Percentiles rank a stretch among this genome's conserved stretches.
Evolutionary conservation across 2,329 filamentous ascomycete genomes (phyloP).

Genomic region (Ophiostoma australiae): DNA sequence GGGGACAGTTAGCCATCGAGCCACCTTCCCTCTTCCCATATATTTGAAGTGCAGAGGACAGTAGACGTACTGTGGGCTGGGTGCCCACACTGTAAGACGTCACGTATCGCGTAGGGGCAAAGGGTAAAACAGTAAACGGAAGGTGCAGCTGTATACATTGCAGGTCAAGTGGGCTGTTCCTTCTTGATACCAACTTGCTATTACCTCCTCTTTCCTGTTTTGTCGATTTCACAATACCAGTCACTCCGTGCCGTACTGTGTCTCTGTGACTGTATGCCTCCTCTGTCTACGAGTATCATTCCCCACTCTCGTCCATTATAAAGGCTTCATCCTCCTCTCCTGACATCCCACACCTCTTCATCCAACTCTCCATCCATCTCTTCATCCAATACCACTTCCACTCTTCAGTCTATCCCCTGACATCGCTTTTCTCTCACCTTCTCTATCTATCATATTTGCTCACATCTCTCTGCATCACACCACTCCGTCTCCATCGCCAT

Average conservation of each 20-base stretch:
- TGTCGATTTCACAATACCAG: background rate
- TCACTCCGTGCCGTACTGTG: background rate
- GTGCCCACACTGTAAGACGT: background rate
- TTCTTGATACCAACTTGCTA: background rate
- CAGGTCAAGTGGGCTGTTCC: slow-evolving; percentile 1
- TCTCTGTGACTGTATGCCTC: background rate
- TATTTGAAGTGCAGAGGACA: background rate
- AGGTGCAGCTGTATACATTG: background rate
- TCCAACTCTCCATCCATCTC: background rate
- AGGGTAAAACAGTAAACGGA: slow-evolving; percentile 2
- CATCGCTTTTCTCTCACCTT: background rate
- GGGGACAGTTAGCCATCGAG: background rate
- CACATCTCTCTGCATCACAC: background rate
- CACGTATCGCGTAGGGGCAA: background rate
- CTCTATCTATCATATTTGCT: background rate
- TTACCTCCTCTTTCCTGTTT: slow-evolving; percentile 10
- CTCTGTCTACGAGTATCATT: background rate
- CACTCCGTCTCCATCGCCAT: background rate
- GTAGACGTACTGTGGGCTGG: background rate
- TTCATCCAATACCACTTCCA: background rate
- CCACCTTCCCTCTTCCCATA: background rate
- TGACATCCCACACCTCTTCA: background rate
- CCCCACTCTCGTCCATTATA: background rate
- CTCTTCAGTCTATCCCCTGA: background rate
- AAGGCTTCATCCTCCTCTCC: slow-evolving; percentile 6